Percentiles rank a stretch among this genome's conserved stretches.
Evolutionary conservation across 495 filamentous ascomycete genomes (phyloP).

Genomic region (Penicillium taxi): DNA sequence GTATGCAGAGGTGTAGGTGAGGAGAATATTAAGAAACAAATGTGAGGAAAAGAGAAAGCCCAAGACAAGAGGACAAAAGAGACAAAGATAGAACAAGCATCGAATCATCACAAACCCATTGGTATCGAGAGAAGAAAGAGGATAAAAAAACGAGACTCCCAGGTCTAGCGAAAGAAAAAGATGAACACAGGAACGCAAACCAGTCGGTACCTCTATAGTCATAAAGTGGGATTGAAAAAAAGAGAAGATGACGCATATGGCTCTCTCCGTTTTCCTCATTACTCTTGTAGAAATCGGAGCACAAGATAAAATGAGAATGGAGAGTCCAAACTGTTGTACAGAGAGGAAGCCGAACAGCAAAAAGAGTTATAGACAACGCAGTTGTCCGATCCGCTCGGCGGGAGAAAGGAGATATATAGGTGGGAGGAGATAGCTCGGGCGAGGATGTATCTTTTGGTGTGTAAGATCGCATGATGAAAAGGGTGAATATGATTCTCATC

Average conservation of each 20-base stretch:
- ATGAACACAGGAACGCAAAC: conserved; percentile 32
- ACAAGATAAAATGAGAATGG: conserved; percentile 14
- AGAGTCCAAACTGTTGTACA: conserved; percentile 39
- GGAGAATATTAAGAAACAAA: conserved; percentile 14
- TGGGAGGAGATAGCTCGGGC: too few species aligned
- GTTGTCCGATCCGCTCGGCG: conserved; percentile 6
- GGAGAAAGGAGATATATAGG: not conserved
- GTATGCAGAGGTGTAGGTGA: conserved; percentile 12
- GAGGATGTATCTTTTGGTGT: not conserved
- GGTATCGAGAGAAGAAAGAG: conserved; percentile 26
- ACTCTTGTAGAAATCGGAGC: conserved; percentile 21
- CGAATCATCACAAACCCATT: conserved; percentile 29
- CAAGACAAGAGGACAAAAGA: conserved; percentile 13
- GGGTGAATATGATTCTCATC: too few species aligned
- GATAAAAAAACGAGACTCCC: conserved; percentile 28
- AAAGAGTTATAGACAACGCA: conserved; percentile 17
- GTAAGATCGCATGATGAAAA: too few species aligned
- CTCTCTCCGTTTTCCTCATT: conserved; percentile 12
- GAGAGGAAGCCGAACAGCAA: conserved; percentile 11
- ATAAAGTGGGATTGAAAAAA: conserved; percentile 24
- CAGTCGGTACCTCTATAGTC: conserved; percentile 43
- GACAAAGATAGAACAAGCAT: conserved; percentile 13
- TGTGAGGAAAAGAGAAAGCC: conserved; percentile 9
- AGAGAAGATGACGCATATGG: conserved; percentile 11
- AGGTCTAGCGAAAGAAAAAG: conserved; percentile 37